Percentiles rank a stretch among this genome's conserved stretches.
Conservation (phyloP, 1,284 basidiomycete genomes). For the Malassezia sp. region DNA sequence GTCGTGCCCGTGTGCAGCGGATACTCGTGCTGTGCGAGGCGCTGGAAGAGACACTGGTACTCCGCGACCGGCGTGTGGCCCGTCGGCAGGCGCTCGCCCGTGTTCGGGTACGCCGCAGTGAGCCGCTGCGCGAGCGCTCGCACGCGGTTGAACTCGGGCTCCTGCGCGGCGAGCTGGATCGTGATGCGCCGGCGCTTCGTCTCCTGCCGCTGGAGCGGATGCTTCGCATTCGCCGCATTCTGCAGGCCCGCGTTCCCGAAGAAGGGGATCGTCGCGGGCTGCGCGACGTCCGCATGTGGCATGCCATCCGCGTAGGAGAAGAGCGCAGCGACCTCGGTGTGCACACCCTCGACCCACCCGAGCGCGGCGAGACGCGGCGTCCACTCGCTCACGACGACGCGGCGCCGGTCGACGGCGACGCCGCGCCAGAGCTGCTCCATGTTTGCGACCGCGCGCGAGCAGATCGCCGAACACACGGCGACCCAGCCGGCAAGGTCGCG, state of each 20-base stretch:
- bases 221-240: background rate
- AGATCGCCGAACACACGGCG: constrained; percentile 35
- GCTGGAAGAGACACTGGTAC: constrained; percentile 17
- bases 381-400: constrained; percentile 31
- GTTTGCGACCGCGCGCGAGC: constrained; percentile 39
- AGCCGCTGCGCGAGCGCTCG: constrained; percentile 9
- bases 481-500: constrained; percentile 38
- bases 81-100: background rate
- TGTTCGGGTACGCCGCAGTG: background rate
- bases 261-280: constrained; percentile 19
- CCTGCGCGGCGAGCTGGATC: constrained; percentile 5
- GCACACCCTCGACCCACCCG: constrained; percentile 35
- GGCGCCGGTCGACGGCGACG: constrained; percentile 29
- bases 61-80: constrained; percentile 1
- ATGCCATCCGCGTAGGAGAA: constrained; percentile 6
- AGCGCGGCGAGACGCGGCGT: constrained; percentile 27
- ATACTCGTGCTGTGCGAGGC: constrained; percentile 14
- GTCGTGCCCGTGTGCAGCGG: constrained; percentile 10
- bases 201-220: background rate
- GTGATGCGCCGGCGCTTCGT: background rate
- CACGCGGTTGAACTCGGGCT: constrained; percentile 13
- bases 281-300: background rate
- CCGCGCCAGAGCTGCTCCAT: constrained; percentile 37
- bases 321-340: constrained; percentile 15
- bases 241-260: constrained; percentile 23